These are phyloP conservation scores for Cercis canadensis DNA, from an alignment of 306 rosid genomes.

Conservation along the genomic window DNA sequence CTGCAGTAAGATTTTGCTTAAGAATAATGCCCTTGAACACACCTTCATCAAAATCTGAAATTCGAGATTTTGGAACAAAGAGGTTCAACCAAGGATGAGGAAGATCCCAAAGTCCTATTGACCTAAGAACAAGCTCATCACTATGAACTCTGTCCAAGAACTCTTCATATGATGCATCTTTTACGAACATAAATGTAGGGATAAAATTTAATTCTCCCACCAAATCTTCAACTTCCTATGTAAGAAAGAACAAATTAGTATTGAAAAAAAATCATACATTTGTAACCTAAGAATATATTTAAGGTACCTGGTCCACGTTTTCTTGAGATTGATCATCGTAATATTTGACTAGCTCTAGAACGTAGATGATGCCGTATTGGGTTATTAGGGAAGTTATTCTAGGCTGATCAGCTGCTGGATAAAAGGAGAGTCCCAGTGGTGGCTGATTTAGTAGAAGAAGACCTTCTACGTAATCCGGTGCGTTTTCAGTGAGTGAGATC, in stretches of 20 bases:
- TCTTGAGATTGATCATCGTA: slow-evolving; percentile 28
- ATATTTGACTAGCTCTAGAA: slow-evolving; percentile 52
- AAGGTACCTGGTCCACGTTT: slow-evolving; percentile 42
- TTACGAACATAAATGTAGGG: slow-evolving; percentile 39
- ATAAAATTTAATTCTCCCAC: slow-evolving; percentile 33
- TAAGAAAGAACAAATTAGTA: background rate
- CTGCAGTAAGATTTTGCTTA: slow-evolving; percentile 41
- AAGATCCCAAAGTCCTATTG: slow-evolving; percentile 49
- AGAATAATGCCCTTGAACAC: slow-evolving; percentile 52
- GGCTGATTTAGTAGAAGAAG: slow-evolving; percentile 41
- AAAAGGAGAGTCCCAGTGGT: slow-evolving; percentile 56
- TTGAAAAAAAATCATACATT: too few relatives aligned
- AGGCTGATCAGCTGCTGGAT: slow-evolving; percentile 40
- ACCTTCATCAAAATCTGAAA: slow-evolving; percentile 44
- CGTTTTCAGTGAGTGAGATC: slow-evolving; percentile 34
- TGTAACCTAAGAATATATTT: too few relatives aligned
- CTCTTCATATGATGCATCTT: slow-evolving; percentile 45
- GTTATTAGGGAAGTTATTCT: slow-evolving; percentile 42
- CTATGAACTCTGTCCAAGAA: slow-evolving; percentile 50
- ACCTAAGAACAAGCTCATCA: slow-evolving; percentile 40
- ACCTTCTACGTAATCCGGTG: slow-evolving; percentile 55
- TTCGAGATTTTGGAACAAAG: slow-evolving; percentile 56
- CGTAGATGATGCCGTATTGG: slow-evolving; percentile 52
- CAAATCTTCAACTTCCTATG: slow-evolving; percentile 35
- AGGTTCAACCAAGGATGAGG: slow-evolving; percentile 71